Conservation (phyloP, 257 asterid species). For the Verbascum thapsus region DNA sequence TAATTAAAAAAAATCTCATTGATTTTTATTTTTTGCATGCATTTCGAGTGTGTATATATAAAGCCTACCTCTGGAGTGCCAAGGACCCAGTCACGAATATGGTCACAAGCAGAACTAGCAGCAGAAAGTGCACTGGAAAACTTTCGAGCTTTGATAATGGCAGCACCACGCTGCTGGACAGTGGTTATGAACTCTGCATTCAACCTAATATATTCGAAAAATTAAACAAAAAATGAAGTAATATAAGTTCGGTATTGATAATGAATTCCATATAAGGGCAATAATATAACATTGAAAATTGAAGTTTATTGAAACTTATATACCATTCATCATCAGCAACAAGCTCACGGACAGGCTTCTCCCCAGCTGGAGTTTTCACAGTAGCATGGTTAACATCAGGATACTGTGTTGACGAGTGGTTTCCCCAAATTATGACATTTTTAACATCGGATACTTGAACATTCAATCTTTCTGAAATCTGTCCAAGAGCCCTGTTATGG, state of each 20-base stretch:
- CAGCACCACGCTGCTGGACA: slow-evolving; percentile 98
- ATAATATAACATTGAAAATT: not conserved
- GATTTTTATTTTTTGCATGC: too few relatives aligned
- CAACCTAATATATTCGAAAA: slow-evolving; percentile 73
- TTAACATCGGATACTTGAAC: slow-evolving; percentile 88
- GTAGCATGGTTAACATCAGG: slow-evolving; percentile 94
- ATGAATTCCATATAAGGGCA: not conserved
- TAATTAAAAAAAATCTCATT: too few relatives aligned
- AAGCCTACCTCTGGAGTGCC: slow-evolving; percentile 87
- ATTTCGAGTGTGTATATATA: not conserved
- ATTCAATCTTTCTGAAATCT: slow-evolving; percentile 76
- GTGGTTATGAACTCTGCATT: slow-evolving; percentile 73
- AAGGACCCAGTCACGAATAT: slow-evolving; percentile 95
- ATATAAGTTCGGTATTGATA: not conserved
- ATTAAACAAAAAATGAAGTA: not conserved
- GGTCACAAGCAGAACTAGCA: slow-evolving; percentile 97
- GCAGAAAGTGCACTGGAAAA: slow-evolving; percentile 96
- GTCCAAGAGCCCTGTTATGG: slow-evolving; percentile 99
- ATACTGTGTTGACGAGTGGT: slow-evolving; percentile 91
- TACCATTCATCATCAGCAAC: slow-evolving; percentile 83
- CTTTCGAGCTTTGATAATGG: slow-evolving; percentile 92
- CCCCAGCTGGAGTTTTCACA: slow-evolving; percentile 72
- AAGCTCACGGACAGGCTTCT: slow-evolving; percentile 77
- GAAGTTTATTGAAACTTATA: not conserved
- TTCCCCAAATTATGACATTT: slow-evolving; percentile 94